Evolutionary conservation across 768 basidiomycete genomes (phyloP).

Genomic region (Phlebiopsis flavidoalba): DNA sequence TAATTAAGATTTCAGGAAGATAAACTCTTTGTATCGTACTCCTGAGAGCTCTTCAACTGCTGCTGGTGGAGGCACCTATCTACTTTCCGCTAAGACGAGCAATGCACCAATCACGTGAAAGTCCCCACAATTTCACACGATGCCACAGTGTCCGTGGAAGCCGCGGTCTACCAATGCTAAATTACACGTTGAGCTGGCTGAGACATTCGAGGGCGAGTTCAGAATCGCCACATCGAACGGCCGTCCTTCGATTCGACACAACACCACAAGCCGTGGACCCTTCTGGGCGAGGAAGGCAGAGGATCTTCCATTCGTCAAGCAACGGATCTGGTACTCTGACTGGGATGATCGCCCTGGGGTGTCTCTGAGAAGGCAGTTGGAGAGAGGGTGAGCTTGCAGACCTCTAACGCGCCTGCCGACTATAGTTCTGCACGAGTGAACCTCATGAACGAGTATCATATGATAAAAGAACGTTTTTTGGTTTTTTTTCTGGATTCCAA

Average conservation of each 20-base stretch:
- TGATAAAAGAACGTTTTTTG: no score
- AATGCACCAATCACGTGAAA: constrained; percentile 28
- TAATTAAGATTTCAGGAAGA: constrained; percentile 6
- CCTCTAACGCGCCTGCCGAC: neutral
- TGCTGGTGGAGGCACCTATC: constrained; percentile 26
- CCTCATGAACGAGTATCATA: no score
- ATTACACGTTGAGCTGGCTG: neutral
- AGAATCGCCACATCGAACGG: neutral
- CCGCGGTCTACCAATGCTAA: neutral
- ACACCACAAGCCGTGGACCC: neutral
- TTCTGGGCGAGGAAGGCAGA: neutral
- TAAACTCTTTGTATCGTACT: constrained; percentile 18
- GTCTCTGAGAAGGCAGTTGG: neutral
- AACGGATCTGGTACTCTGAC: neutral
- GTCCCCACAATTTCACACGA: neutral
- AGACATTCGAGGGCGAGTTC: constrained; percentile 1
- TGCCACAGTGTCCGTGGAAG: neutral
- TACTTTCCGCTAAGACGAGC: constrained; percentile 25
- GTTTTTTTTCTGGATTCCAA: no score
- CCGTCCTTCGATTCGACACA: neutral
- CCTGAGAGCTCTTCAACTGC: constrained; percentile 4
- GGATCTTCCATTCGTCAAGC: neutral
- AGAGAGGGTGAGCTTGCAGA: neutral
- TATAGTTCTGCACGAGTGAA: no score
- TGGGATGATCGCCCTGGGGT: neutral